Conservation (phyloP, 768 basidiomycete genomes). For the Termitomyces sp. region DNA sequence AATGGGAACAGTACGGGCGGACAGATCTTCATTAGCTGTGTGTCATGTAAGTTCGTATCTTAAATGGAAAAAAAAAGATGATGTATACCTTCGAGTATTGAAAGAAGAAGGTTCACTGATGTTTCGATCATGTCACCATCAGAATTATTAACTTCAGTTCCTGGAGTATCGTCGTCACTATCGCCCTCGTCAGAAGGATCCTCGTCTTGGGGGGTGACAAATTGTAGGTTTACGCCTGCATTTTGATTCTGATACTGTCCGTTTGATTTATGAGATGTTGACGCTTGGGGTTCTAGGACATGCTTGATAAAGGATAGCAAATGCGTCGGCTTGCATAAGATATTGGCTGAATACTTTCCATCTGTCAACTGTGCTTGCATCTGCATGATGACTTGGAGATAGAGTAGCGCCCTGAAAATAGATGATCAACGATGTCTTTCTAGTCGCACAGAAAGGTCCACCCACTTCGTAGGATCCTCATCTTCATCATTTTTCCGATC, state of each 20-base stretch:
- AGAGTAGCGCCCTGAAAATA: constrained; percentile 51
- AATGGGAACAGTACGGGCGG: constrained; percentile 53
- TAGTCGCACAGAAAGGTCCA: not conserved
- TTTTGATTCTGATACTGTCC: not conserved
- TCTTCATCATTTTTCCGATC: constrained; percentile 29
- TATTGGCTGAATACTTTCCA: constrained; percentile 45
- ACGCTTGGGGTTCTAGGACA: constrained; percentile 48
- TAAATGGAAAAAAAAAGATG: not conserved
- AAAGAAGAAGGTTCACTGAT: constrained; percentile 73
- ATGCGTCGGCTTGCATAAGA: constrained; percentile 60
- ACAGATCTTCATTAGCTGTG: constrained; percentile 55
- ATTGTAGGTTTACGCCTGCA: constrained; percentile 22
- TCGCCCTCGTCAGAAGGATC: constrained; percentile 43
- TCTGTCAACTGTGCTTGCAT: constrained; percentile 69
- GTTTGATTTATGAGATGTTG: constrained; percentile 21
- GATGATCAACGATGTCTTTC: not conserved
- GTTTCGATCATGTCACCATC: constrained; percentile 72
- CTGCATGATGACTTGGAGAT: constrained; percentile 75
- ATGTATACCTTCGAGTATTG: constrained; percentile 75
- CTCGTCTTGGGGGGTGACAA: constrained; percentile 30
- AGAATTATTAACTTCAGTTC: constrained; percentile 29
- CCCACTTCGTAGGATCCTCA: constrained; percentile 49
- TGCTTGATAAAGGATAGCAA: constrained; percentile 81
- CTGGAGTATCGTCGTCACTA: constrained; percentile 47
- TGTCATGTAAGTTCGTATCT: not conserved